phyloP scores from a whole-genome alignment of 148 eudicot species.

The Spergularia marina region DNA sequence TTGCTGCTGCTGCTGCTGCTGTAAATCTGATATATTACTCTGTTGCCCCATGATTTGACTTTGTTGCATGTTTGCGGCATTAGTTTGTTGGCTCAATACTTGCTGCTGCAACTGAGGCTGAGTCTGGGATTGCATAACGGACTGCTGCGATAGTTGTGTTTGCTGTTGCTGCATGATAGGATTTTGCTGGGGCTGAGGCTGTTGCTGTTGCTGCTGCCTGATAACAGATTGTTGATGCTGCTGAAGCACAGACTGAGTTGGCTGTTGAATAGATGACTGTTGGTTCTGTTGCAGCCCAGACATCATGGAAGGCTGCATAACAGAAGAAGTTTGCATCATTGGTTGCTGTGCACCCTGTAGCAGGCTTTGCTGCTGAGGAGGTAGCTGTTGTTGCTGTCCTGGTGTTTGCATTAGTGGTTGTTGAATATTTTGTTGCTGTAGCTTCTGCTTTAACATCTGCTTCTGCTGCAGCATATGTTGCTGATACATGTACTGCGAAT shows the following conservation, averaged over 20 bases:
- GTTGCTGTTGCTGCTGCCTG: constrained; percentile 45
- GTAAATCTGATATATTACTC: constrained; percentile 64
- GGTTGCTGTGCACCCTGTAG: constrained; percentile 62
- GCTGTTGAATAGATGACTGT: constrained; percentile 62
- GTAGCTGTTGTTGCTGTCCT: constrained; percentile 52
- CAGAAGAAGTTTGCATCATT: constrained; percentile 67
- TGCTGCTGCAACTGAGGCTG: constrained; percentile 44
- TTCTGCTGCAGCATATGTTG: constrained; percentile 73
- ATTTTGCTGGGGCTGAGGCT: constrained; percentile 47
- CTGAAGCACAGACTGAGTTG: constrained; percentile 67
- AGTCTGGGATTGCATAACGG: constrained; percentile 37
- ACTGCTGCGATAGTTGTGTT: constrained; percentile 49
- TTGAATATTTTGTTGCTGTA: constrained; percentile 55
- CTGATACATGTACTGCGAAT: constrained; percentile 53
- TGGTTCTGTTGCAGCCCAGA: constrained; percentile 69
- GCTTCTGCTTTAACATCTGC: constrained; percentile 61
- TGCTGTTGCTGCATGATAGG: constrained; percentile 54
- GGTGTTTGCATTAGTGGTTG: constrained; percentile 54
- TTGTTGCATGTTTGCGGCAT: constrained; percentile 50
- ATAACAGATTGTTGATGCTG: constrained; percentile 60
- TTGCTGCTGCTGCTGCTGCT: constrained; percentile 45
- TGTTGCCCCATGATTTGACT: constrained; percentile 64
- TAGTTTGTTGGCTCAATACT: constrained; percentile 52
- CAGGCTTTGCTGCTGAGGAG: constrained; percentile 44
- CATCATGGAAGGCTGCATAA: constrained; percentile 58